phyloP scores from a whole-genome alignment of 805 yeast species.

The Debaryomyces tyrocola region DNA sequence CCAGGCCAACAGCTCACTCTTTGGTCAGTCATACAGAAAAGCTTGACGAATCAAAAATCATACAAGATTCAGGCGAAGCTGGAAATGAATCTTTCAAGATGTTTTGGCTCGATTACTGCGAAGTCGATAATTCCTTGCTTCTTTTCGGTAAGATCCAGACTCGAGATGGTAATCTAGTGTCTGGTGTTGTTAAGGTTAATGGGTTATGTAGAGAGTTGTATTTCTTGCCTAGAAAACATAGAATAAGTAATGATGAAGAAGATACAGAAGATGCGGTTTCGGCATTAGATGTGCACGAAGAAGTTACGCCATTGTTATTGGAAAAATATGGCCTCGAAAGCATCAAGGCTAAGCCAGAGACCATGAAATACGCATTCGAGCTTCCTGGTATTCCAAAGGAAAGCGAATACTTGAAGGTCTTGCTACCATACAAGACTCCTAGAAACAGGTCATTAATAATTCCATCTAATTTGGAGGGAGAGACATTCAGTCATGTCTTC shows the following conservation, averaged over 20 bases:
- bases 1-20: constrained; percentile 15
- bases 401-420: constrained; percentile 74
- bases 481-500: constrained; percentile 74
- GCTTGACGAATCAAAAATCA: constrained; percentile 23
- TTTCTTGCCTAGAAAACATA: constrained; percentile 66
- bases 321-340: constrained; percentile 60
- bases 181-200: constrained; percentile 74
- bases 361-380: constrained; percentile 87
- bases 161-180: constrained; percentile 56
- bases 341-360: constrained; percentile 69
- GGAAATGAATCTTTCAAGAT: constrained; percentile 57
- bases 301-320: constrained; percentile 65
- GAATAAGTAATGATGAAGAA: constrained; percentile 43
- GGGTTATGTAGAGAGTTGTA: constrained; percentile 71
- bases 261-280: constrained; percentile 37
- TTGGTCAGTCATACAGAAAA: constrained; percentile 33
- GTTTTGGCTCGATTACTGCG: constrained; percentile 91
- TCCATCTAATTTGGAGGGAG: constrained; percentile 70
- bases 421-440: constrained; percentile 72
- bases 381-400: constrained; percentile 74
- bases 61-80: constrained; percentile 17
- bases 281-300: constrained; percentile 73
- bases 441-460: constrained; percentile 46
- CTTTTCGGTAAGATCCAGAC: constrained; percentile 80
- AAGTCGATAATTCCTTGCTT: constrained; percentile 64